Conservation (phyloP, 2,329 filamentous ascomycete species). For the Arthrobotrys sinensis region DNA sequence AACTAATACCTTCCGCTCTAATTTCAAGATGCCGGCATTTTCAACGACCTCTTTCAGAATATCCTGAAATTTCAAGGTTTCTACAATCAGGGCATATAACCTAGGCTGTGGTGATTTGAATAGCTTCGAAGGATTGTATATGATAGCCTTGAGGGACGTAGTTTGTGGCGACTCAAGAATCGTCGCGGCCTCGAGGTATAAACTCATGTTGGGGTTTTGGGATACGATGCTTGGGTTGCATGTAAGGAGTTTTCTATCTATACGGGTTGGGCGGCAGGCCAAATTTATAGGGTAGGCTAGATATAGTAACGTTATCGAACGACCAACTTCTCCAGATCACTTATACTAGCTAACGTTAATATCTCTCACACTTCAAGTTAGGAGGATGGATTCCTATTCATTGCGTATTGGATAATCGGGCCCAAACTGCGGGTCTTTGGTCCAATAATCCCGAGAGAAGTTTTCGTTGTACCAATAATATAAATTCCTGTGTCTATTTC, state of each 20-base stretch:
- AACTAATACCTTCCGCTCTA: slow-evolving; percentile 82
- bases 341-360: no score
- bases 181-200: slow-evolving; percentile 91
- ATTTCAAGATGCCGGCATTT: slow-evolving; percentile 79
- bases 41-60: slow-evolving; percentile 93
- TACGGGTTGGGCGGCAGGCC: background rate
- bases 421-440: no score
- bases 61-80: slow-evolving; percentile 90
- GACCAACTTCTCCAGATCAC: no score
- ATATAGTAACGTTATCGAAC: no score
- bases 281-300: background rate
- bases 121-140: slow-evolving; percentile 80
- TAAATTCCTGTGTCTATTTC: background rate
- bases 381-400: no score
- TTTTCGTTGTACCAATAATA: no score
- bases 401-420: no score
- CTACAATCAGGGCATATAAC: slow-evolving; percentile 87
- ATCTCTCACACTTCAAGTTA: no score
- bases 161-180: slow-evolving; percentile 77
- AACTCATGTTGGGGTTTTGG: slow-evolving; percentile 78
- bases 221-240: background rate
- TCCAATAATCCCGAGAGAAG: no score
- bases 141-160: slow-evolving; percentile 88
- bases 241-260: slow-evolving; percentile 5
- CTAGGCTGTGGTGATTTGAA: slow-evolving; percentile 85